These are phyloP conservation scores for Rhynchospora pubera DNA, from an alignment of 176 grass and related monocot genomes.

Conservation along the genomic window DNA sequence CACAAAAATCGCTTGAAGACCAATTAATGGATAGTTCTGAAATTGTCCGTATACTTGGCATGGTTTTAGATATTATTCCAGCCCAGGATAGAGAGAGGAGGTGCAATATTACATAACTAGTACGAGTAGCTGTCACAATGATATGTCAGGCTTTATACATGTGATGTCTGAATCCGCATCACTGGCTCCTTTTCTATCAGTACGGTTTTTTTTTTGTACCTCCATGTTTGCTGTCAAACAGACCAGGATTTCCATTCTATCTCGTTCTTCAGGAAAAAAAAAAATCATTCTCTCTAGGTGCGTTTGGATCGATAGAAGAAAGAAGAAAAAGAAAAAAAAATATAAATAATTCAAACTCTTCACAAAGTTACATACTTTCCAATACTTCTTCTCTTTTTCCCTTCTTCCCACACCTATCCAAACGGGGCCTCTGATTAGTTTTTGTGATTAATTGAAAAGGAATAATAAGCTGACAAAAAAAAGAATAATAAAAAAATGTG, in stretches of 20 bases:
- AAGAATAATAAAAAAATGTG: neutral
- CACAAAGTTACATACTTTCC: too few relatives aligned
- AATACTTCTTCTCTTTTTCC: too few relatives aligned
- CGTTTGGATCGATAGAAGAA: too few relatives aligned
- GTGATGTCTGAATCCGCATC: conserved; percentile 20
- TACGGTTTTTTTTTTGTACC: neutral
- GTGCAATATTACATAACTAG: neutral
- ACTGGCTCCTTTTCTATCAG: neutral
- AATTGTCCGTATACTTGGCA: neutral
- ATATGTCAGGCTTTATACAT: conserved; percentile 27
- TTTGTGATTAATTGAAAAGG: neutral
- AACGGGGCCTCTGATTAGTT: neutral
- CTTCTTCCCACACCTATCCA: too few relatives aligned
- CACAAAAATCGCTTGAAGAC: too few relatives aligned
- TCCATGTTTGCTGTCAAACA: neutral
- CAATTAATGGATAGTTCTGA: too few relatives aligned
- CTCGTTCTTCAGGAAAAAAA: too few relatives aligned
- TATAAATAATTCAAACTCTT: too few relatives aligned
- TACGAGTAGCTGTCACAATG: conserved; percentile 11
- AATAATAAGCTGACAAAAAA: neutral
- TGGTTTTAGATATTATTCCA: neutral
- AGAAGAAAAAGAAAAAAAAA: too few relatives aligned
- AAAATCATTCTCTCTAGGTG: neutral
- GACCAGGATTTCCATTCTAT: too few relatives aligned
- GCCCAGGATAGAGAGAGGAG: neutral